Percentiles rank a stretch among this genome's conserved stretches.
These are phyloP conservation scores for Plectranthus barbatus DNA, from an alignment of 257 asterid genomes.

Conservation along the genomic window DNA sequence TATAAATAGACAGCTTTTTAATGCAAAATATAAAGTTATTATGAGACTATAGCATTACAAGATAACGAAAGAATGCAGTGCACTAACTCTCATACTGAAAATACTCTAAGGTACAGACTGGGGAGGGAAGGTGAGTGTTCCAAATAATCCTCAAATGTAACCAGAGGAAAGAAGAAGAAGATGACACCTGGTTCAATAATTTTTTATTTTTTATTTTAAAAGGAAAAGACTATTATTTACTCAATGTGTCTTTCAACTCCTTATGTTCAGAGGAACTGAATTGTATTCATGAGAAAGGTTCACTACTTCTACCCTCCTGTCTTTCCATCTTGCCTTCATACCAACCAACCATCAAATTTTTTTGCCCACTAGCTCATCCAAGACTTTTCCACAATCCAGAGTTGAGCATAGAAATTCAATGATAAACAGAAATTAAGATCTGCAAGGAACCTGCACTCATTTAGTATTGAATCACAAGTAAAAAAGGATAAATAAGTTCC, in stretches of 20 bases:
- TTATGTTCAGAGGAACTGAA: too few species aligned
- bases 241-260: not conserved
- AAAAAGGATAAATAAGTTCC: not conserved
- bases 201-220: too few species aligned
- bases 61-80: not conserved
- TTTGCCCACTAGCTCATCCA: too few species aligned
- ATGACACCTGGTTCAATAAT: too few species aligned
- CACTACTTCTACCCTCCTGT: too few species aligned
- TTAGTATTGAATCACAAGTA: not conserved
- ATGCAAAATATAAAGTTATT: not conserved
- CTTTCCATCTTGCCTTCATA: too few species aligned
- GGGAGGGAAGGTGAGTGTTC: too few species aligned
- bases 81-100: not conserved
- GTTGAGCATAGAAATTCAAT: too few species aligned
- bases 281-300: too few species aligned
- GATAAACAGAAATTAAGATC: not conserved
- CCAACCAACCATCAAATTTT: too few species aligned
- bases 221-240: not conserved
- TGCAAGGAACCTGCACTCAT: not conserved
- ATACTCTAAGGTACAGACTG: too few species aligned
- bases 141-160: not conserved
- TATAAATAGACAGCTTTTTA: not conserved
- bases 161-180: not conserved
- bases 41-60: not conserved
- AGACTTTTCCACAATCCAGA: too few species aligned